A percentile compares a stretch with the other conserved stretches of the same genome.
Conservation (phyloP, 805 yeast species). For the Metschnikowia amazonensis region DNA sequence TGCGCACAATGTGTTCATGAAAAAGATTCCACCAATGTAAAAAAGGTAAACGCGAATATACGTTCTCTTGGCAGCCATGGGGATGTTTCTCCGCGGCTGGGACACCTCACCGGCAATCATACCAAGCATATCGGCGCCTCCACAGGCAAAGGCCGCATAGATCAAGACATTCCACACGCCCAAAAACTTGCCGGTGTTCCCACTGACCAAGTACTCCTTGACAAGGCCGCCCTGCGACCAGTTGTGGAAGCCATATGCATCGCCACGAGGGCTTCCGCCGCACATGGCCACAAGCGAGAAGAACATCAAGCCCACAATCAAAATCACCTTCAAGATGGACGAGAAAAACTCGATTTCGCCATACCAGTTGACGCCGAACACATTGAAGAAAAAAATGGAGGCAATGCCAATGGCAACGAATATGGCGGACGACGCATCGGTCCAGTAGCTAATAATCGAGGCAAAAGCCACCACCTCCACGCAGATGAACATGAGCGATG, state of each 20-base stretch:
- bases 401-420: slow-evolving; percentile 29
- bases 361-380: slow-evolving; percentile 24
- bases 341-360: slow-evolving; percentile 21
- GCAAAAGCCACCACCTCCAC: slow-evolving; percentile 34
- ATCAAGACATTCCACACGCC: slow-evolving; percentile 62
- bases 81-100: slow-evolving; percentile 37
- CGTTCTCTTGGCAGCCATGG: slow-evolving; percentile 33
- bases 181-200: slow-evolving; percentile 58
- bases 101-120: slow-evolving; percentile 40
- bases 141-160: slow-evolving; percentile 63
- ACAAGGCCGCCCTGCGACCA: slow-evolving; percentile 35
- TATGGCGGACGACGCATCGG: slow-evolving; percentile 30
- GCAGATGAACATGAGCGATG: slow-evolving; percentile 32
- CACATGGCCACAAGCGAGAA: slow-evolving; percentile 37
- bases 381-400: slow-evolving; percentile 26
- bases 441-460: slow-evolving; percentile 29
- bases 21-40: slow-evolving; percentile 37
- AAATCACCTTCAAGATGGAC: slow-evolving; percentile 20
- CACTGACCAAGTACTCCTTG: slow-evolving; percentile 30
- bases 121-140: slow-evolving; percentile 42
- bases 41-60: slow-evolving; percentile 33
- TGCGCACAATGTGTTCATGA: slow-evolving; percentile 33
- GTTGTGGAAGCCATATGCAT: slow-evolving; percentile 34
- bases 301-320: slow-evolving; percentile 36
- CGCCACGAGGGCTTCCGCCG: slow-evolving; percentile 34